phyloP scores from a whole-genome alignment of 208 protist species.

The Strigomonas galati region DNA sequence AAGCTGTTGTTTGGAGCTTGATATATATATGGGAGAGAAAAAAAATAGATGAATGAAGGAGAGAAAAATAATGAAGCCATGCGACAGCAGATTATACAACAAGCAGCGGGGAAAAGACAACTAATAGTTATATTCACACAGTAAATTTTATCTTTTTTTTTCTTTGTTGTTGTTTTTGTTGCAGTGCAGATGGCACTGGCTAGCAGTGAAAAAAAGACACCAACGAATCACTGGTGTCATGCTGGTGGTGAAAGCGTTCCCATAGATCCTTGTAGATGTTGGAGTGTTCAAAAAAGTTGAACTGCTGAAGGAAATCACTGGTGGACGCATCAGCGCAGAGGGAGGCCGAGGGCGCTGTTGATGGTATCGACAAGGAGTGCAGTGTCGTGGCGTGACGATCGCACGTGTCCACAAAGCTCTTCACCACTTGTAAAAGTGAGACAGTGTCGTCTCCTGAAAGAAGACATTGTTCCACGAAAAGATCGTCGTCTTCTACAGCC shows the following conservation, averaged over 20 bases:
- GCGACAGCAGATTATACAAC: neutral
- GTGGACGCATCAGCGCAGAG: neutral
- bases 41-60: slow-evolving; percentile 15
- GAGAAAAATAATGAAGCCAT: neutral
- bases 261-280: slow-evolving; percentile 10
- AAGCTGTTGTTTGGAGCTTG: neutral
- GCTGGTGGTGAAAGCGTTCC: slow-evolving; percentile 16
- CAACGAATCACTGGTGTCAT: neutral
- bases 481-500: neutral
- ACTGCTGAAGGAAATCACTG: neutral
- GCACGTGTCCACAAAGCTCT: too few relatives aligned
- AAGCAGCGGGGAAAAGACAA: neutral
- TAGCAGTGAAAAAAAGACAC: neutral
- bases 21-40: neutral
- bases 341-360: neutral
- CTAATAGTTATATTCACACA: too few relatives aligned
- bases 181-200: too few relatives aligned
- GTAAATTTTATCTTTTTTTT: too few relatives aligned
- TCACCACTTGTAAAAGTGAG: too few relatives aligned
- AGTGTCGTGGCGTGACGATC: neutral
- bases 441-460: too few relatives aligned
- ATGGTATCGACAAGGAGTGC: neutral
- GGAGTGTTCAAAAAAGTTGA: slow-evolving; percentile 22
- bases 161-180: too few relatives aligned
- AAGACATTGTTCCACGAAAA: neutral